These are phyloP conservation scores for Aspergillus carlsbadensis DNA, from an alignment of 495 filamentous ascomycete genomes.

Conservation along the genomic window DNA sequence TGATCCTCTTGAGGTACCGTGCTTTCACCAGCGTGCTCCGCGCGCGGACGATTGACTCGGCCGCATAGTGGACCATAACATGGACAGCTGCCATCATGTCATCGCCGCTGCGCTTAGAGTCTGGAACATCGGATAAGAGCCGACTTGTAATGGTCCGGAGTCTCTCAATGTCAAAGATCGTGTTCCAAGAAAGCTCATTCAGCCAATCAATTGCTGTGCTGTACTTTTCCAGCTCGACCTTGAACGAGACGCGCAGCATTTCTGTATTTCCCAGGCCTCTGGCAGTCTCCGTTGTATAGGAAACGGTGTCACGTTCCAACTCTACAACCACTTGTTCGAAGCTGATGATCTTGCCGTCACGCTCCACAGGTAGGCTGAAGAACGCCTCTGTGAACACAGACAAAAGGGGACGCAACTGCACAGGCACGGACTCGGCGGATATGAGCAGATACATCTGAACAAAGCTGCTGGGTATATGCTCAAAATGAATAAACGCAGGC, in stretches of 20 bases:
- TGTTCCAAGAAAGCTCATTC: conserved; percentile 78
- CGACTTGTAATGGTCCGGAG: conserved; percentile 82
- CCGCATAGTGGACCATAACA: conserved; percentile 72
- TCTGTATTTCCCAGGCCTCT: conserved; percentile 72
- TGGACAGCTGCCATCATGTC: conserved; percentile 68
- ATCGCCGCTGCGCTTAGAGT: conserved; percentile 85
- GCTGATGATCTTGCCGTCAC: conserved; percentile 72
- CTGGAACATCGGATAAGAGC: conserved; percentile 88
- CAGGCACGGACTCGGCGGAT: conserved; percentile 70
- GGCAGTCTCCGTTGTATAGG: conserved; percentile 68
- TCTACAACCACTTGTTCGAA: conserved; percentile 91
- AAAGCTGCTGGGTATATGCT: conserved; percentile 87
- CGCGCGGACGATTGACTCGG: conserved; percentile 71
- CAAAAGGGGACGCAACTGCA: conserved; percentile 75
- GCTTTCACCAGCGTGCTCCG: conserved; percentile 83
- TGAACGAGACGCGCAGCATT: conserved; percentile 74
- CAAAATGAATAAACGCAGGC: conserved; percentile 94
- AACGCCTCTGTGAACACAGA: conserved; percentile 85
- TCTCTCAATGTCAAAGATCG: conserved; percentile 79
- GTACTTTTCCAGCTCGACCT: conserved; percentile 88
- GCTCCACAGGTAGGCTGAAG: conserved; percentile 84
- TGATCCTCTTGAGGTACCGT: conserved; percentile 81
- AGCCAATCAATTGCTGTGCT: conserved; percentile 80
- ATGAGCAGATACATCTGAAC: conserved; percentile 77
- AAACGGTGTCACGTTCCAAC: conserved; percentile 86